Base-by-base conservation (phyloP, 352 stramenopile species). In the Blastocystis sp. region DNA sequence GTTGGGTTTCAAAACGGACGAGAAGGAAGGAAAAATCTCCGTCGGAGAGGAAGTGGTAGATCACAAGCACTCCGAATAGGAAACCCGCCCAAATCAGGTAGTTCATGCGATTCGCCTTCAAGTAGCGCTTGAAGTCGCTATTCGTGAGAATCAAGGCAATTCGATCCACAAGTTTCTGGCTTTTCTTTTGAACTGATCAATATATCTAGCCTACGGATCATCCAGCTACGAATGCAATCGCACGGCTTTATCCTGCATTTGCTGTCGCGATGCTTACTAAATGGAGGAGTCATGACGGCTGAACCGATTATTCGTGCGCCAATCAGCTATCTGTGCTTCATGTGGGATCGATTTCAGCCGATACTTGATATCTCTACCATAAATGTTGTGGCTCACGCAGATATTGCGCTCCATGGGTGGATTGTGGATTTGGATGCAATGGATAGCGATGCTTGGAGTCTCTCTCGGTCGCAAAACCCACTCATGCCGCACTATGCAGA, bases 1-100 rank as follows among this genome's bases (percentile, higher is more conserved):
- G 64, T 19, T 23, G 14, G 5, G 14, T 14, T n/a, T 21, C n/a
- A 60, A 87, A 64, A 0, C 19, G 28, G 71, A 96, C 94, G 94
- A 99, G 97, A 17, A 98, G 92, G 90, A 99, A 98, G 62, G 95
- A 98, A 90, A 99, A 99, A 90, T 99, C 96, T 45, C 96, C 95
- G 90, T 97, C 95, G 60, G 94, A 98, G 79, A 98, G 94, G 61
- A 98, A 91, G 90, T 97, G 95, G 90, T 98, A 98, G 90, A 96
- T 95, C 86, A 98, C 95, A 62, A 98, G 91, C 62, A 97, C 95
- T 23, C 93, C 90, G 17, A 96, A 93, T 69, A 97, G 94, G 89
- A 98, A 98, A 76, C 92, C 95, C 89, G 93, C 96, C 96, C 96
- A 98, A 53, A 98, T 92, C 34, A 94, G 92, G 53, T 98, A 96